Evolutionary conservation across 768 basidiomycete genomes (phyloP).

Genomic region (Pleurotus platypus): DNA sequence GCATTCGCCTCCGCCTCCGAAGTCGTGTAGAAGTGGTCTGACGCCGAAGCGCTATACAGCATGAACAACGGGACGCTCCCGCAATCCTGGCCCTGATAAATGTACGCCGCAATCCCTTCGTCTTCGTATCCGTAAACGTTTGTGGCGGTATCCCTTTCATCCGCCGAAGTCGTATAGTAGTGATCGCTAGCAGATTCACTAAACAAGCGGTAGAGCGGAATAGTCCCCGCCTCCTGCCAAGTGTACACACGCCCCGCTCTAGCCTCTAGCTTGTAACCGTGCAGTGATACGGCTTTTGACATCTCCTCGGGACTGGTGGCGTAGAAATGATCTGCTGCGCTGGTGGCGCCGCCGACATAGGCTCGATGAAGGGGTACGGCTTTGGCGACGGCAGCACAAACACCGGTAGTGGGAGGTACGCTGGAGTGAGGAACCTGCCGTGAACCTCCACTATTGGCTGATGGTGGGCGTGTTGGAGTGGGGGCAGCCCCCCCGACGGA

Average conservation of each 20-base stretch:
- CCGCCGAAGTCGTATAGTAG: slow-evolving; percentile 1
- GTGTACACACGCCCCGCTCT: slow-evolving; percentile 7
- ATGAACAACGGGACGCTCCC: slow-evolving; percentile 11
- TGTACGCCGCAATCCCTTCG: not conserved
- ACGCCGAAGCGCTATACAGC: slow-evolving; percentile 6
- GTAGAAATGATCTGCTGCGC: not conserved
- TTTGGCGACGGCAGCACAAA: too few species aligned
- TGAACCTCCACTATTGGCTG: too few species aligned
- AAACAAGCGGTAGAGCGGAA: slow-evolving; percentile 8
- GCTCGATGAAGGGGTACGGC: too few species aligned
- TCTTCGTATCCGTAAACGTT: not conserved
- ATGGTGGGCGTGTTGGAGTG: too few species aligned
- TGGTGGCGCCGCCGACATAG: too few species aligned
- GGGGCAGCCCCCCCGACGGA: too few species aligned
- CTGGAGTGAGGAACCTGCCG: too few species aligned
- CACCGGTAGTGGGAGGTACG: too few species aligned
- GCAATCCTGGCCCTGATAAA: slow-evolving; percentile 6
- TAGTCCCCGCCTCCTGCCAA: not conserved
- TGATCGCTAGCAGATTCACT: slow-evolving; percentile 10
- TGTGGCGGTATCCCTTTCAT: not conserved
- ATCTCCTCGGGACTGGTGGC: not conserved
- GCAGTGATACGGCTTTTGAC: not conserved
- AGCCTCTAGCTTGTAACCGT: not conserved
- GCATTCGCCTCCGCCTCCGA: slow-evolving; percentile 8
- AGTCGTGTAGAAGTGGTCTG: slow-evolving; percentile 13